Base-by-base conservation (phyloP, 805 yeast species). In the Pichia ethanolica region DNA sequence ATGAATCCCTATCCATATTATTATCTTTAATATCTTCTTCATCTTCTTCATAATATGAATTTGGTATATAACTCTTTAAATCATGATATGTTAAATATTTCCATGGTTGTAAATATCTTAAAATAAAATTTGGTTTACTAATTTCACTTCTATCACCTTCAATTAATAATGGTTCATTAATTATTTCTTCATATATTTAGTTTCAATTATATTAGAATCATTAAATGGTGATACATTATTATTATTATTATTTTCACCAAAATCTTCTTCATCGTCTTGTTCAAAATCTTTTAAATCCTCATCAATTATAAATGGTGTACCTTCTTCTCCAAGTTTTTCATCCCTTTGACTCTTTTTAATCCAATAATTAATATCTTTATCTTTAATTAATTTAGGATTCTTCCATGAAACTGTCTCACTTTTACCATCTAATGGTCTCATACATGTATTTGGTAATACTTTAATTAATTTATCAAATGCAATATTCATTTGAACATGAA, bases 371-470 rank as follows among this genome's bases (percentile, higher is more conserved):
- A 38, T 28, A 20, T 42, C 35, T 39, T 35, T 25, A 12, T 40
- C 46, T 34, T 45, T 27, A 28, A 30, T 39, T 30, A 30, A 5
- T 13, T 42, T 39, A 9, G 39, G 44, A 30, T 45, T 32, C n/a
- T 38, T 45, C 61, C 70, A 81, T 0, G 91, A 84, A 7, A 80
- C 74, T 1, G 95, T 86, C 30, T 73, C 71, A 5, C 81, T 70
- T 42, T 71, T 69, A 44, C 95, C 95, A 64, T 86, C 90, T 58
- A 83, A 70, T 14, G 95, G 83, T 60, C 73, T 78, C 95, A 86
- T 84, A 34, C 81, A 75, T 57, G 85, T 89, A 28, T 81, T 70
- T 36, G 95, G 90, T 44, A 83, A 72, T 33, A 75, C 76, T 0
- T 61, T 61, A 53, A 83, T 60, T 62, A 89, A 71, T 11, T 75